These are phyloP conservation scores for Ganoderma sinense DNA, from an alignment of 1,284 basidiomycete genomes.

Conservation along the genomic window DNA sequence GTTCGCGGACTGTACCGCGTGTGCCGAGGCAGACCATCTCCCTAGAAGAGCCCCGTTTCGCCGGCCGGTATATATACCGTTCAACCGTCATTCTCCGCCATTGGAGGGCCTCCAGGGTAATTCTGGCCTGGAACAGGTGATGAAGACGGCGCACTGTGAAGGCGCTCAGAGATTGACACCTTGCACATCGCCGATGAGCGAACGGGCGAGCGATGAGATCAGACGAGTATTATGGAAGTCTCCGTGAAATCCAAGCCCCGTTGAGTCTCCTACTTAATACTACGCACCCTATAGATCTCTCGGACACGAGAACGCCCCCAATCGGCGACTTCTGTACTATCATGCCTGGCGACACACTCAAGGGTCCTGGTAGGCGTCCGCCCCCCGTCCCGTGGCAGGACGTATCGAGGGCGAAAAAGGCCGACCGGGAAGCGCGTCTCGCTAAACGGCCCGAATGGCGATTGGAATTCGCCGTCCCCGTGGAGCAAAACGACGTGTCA, in stretches of 20 bases:
- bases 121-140: slow-evolving; percentile 8
- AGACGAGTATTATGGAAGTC: slow-evolving; percentile 27
- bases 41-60: slow-evolving; percentile 2
- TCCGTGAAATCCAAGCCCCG: slow-evolving; percentile 26
- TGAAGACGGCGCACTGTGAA: slow-evolving; percentile 13
- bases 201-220: slow-evolving; percentile 12
- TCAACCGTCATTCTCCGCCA: background rate
- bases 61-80: background rate
- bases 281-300: slow-evolving; percentile 14
- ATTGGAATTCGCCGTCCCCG: slow-evolving; percentile 33
- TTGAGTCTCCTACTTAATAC: slow-evolving; percentile 30
- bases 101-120: background rate
- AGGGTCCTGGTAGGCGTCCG: slow-evolving; percentile 13
- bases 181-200: slow-evolving; percentile 7
- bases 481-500: slow-evolving; percentile 41
- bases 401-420: slow-evolving; percentile 37
- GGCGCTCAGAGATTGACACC: slow-evolving; percentile 7
- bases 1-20: slow-evolving; percentile 25
- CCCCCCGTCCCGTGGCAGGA: slow-evolving; percentile 28
- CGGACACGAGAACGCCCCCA: slow-evolving; percentile 28
- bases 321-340: slow-evolving; percentile 29
- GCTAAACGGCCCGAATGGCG: slow-evolving; percentile 42
- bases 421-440: slow-evolving; percentile 41
- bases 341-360: slow-evolving; percentile 21
- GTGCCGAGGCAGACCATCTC: slow-evolving; percentile 2